Base-by-base conservation (phyloP, 2,329 filamentous ascomycete genomes). In the Hypoxylon sp. region DNA sequence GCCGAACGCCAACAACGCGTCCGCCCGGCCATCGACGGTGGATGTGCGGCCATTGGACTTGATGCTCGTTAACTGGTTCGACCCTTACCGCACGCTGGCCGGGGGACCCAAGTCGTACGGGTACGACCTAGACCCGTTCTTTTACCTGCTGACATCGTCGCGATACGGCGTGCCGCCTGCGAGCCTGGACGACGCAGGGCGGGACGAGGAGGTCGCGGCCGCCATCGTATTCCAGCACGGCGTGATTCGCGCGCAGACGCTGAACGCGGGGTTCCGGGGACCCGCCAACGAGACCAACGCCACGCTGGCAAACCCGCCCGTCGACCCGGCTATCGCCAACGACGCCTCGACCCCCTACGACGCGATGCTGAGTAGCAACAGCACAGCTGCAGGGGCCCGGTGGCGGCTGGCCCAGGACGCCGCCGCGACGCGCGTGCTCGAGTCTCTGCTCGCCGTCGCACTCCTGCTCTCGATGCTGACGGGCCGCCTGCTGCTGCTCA, bases 151-250 rank as follows among this genome's bases (percentile, higher is more conserved):
- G 9, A 70, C 72, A 10, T 64, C 69, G 5, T 77, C 74, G 2
- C 70, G 66, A 9, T 73, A 69, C 46, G 73, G 72, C 9, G 58
- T 75, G 3, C 67, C 74, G 0, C 55, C 68, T 0, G 42, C 45
- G 0, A 50, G 54, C 4, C 67, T 77, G 1, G 67, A 66, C 3
- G 58, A 65, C 51, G 47, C 43, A 41, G 60, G 31, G 24, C 62
- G 42, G 13, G 63, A 18, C 27, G 6, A 17, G 2, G 50, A 15
- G 27, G 57, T 55, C 43, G 63, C 66, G n/a, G 69, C 70, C 41
- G 72, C 73, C 20, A 75, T 78, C 29, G 41, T 69, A 13, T 60
- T 59, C 17, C 75, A 78, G 46, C 75, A 78, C 55, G 66, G 69
- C 24, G 66, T 78, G 15, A 71, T 77, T 27, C 69, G 72, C 9